Base-by-base conservation (phyloP, 148 eudicot genomes). In the Camellia japonica region DNA sequence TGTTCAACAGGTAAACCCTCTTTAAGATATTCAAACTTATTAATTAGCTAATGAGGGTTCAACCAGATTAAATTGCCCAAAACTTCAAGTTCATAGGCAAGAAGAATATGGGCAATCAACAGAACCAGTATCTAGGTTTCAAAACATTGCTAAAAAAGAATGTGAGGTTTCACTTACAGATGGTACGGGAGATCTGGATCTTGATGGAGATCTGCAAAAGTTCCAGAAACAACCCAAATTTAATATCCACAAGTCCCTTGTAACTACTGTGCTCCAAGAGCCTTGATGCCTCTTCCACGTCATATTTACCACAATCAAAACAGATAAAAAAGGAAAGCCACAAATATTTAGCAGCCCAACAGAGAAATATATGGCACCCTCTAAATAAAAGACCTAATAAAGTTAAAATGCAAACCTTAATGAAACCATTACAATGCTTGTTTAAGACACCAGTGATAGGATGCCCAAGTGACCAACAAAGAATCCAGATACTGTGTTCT, bases 191-290 rank as follows among this genome's bases (percentile, higher is more conserved):
- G 98, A 94, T 84, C 91, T 91, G 91, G 98, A 94, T 82, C 95
- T 94, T 87, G 97, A 90, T 62, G 86, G 95, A 79, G 98, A 93
- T 93, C 98, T 94, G 98, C 98, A 94, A 94, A 94, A 94, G 92
- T 93, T 93, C 94, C 97, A 94, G 85, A 94, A 94, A 92, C 85
- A 91, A 90, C 81, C 83, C 87, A 70, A 92, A 72, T 88, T 93
- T 87, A 88, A 88, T 84, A 88, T 85, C 97, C 89, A 87, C 83
- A 81, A 73, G 88, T 84, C 86, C 92, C 89, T 82, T 87, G 82
- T 84, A 85, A 91, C 85, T 86, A 90, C 82, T 81, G 81, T 86
- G 88, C 87, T 86, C 90, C 92, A 91, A 87, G 88, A 91, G 92
- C 93, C 89, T 86, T 80, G 91, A 88, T 90, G 89, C 91, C 91